phyloP scores from a whole-genome alignment of 352 stramenopile species.

The Elongisporangium prolatum region DNA sequence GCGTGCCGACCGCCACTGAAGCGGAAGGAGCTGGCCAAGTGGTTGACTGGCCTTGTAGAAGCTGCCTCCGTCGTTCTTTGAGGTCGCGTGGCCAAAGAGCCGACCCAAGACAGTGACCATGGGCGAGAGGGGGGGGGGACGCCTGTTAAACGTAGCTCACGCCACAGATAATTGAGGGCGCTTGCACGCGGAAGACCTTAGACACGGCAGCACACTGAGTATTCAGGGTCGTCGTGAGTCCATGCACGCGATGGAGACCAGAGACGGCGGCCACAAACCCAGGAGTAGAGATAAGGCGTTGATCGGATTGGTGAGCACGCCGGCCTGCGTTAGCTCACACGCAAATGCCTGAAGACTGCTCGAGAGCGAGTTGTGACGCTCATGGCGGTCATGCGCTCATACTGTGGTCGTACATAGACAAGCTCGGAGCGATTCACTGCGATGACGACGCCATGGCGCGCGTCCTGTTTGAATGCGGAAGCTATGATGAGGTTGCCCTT shows the following conservation, averaged over 20 bases:
- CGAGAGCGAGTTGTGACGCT: slow-evolving; percentile 11
- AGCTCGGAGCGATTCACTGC: slow-evolving; percentile 34
- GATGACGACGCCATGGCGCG: slow-evolving; percentile 19
- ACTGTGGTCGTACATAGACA: slow-evolving; percentile 29
- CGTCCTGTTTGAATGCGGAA: slow-evolving; percentile 16
- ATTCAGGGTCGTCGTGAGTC: slow-evolving; percentile 9
- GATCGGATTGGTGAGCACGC: slow-evolving; percentile 9
- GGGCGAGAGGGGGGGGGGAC: slow-evolving; percentile 9
- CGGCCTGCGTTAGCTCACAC: slow-evolving; percentile 2
- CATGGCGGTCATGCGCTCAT: slow-evolving; percentile 8
- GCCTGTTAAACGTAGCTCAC: slow-evolving; percentile 13
- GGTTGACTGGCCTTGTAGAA: slow-evolving; percentile 30
- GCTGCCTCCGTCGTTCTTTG: slow-evolving; percentile 18
- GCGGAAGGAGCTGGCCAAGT: slow-evolving; percentile 10
- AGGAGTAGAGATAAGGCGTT: slow-evolving; percentile 6
- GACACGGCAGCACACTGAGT: slow-evolving; percentile 9
- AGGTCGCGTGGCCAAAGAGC: slow-evolving; percentile 15
- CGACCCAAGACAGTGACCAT: slow-evolving; percentile 7
- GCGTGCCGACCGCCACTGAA: slow-evolving; percentile 1
- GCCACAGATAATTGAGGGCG: slow-evolving; percentile 17
- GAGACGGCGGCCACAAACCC: slow-evolving; percentile 19
- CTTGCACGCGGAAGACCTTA: slow-evolving; percentile 7
- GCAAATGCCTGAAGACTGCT: slow-evolving; percentile 12
- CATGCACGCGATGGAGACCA: slow-evolving; percentile 8
- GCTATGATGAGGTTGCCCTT: slow-evolving; percentile 41